Evolutionary conservation across 768 basidiomycete genomes (phyloP), one percentile per base, ranked within the genome.

Genomic region (Pilatotrama ljubarskyi): DNA sequence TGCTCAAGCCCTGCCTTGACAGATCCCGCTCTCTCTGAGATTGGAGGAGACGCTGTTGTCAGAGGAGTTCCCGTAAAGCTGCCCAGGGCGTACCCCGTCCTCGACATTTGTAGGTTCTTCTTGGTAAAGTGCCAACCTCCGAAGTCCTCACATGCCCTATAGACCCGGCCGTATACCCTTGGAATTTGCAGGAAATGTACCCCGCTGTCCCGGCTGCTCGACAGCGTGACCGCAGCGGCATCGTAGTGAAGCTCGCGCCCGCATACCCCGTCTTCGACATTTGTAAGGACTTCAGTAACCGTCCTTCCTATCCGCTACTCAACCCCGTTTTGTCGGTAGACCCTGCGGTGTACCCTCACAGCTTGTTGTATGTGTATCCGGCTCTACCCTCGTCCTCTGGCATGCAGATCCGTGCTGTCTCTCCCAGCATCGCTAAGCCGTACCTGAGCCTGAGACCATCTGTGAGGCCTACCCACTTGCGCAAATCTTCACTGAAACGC

Each of bases 321-420:
- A 42, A 35, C 49, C 24, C 25, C 8, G 13, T 29, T 26, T 40
- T 51, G 20, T 22, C 13, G 40, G 8, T 32, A 70, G 66, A 70
- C 47, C 55, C 65, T 4, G 65, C 69, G 10, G 67, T 68, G 7
- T 70, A 70, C 48, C 67, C 69, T 2, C 38, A 64, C 51, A 67
- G 51, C 49, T 26, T 68, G 57, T 26, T 55, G 6, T 24, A 43
- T 5, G 62, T 68, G 17, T 70, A 70, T 40, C 65, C 69, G 3
- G 26, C 50, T 1, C 50, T 36, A 14, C 44, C 53, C 7, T 35
- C 26, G 14, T 29, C 43, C 11, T 41, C 51, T 20, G 9, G 11
- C 5, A 8, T 44, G 3, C 37, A 11, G 22, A 10, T 13, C 10
- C 37, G 47, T 9, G 20, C 41, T 11, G 22, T 25, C 1, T 11